Conservation (phyloP, 805 yeast genomes). For the Wickerhamiella hasegawae region DNA sequence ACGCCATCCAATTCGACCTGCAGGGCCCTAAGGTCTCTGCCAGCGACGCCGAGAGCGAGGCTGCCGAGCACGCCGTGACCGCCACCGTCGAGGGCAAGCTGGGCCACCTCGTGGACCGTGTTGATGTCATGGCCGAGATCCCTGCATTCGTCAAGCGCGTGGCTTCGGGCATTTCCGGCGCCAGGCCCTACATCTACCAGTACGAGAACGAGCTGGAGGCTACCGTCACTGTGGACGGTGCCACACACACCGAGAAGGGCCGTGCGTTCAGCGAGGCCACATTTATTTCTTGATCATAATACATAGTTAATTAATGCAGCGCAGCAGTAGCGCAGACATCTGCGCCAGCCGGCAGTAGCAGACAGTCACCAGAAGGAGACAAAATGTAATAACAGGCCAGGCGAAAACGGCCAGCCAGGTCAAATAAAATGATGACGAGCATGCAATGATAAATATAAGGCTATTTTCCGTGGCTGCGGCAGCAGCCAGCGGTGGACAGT, state of each 20-base stretch:
- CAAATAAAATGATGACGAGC: no score
- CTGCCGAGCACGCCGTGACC: constrained; percentile 20
- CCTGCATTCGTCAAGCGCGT: constrained; percentile 88
- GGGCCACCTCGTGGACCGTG: constrained; percentile 58
- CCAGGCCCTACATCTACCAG: constrained; percentile 94
- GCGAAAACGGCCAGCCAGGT: no score
- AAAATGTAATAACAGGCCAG: no score
- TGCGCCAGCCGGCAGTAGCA: no score
- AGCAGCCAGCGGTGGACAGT: no score
- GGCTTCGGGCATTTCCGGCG: constrained; percentile 87
- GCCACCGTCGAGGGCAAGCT: constrained; percentile 47
- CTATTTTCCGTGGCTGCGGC: no score
- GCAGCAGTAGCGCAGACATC: no score
- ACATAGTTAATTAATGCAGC: no score
- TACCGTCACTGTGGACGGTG: constrained; percentile 26
- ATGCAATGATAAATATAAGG: no score
- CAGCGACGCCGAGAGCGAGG: constrained; percentile 26
- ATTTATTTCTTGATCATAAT: constrained; percentile 43
- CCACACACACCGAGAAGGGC: constrained; percentile 37
- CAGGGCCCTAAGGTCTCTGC: constrained; percentile 32
- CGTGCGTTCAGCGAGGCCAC: constrained; percentile 66
- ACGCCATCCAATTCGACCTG: constrained; percentile 42
- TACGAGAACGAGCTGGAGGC: constrained; percentile 51
- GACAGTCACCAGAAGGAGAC: no score
- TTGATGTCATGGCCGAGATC: constrained; percentile 94